A percentile compares a stretch with the other conserved stretches of the same genome.
These are phyloP conservation scores for Testicularia cyperi DNA, from an alignment of 1,284 basidiomycete species.

Conservation along the genomic window DNA sequence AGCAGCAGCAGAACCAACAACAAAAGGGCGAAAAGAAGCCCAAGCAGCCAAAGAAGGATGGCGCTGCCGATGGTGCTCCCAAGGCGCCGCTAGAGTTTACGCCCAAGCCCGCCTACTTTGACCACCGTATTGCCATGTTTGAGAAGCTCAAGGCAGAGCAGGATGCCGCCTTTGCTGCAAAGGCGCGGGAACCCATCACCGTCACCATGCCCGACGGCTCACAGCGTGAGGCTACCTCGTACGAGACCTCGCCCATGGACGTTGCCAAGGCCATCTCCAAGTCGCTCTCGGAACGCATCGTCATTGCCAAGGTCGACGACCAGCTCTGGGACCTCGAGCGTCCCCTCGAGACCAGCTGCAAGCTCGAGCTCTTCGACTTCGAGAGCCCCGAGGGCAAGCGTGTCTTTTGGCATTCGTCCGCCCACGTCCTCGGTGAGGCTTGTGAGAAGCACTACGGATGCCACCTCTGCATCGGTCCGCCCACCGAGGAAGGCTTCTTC, in stretches of 20 bases:
- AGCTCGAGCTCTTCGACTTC: constrained; percentile 87
- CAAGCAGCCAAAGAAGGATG: constrained; percentile 34
- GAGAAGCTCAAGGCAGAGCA: constrained; percentile 85
- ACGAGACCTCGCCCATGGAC: constrained; percentile 95
- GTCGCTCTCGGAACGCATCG: constrained; percentile 81
- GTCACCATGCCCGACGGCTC: constrained; percentile 88
- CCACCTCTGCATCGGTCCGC: constrained; percentile 94
- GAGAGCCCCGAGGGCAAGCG: constrained; percentile 81
- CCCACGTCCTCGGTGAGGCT: constrained; percentile 97
- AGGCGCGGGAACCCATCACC: constrained; percentile 78
- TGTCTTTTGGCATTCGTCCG: constrained; percentile 99
- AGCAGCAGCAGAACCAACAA: constrained; percentile 20
- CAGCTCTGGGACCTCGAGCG: constrained; percentile 92
- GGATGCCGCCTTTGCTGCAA: constrained; percentile 77
- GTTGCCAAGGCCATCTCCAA: constrained; percentile 85
- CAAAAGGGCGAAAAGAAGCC: constrained; percentile 48
- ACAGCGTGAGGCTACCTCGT: constrained; percentile 77
- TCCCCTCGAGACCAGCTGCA: constrained; percentile 80
- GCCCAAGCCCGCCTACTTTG: constrained; percentile 83
- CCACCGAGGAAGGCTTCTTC: constrained; percentile 98
- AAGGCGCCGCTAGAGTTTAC: constrained; percentile 65
- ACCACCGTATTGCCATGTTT: constrained; percentile 85
- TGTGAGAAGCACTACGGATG: constrained; percentile 96
- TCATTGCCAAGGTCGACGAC: constrained; percentile 93
- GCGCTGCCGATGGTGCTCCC: constrained; percentile 20